Conservation (phyloP, 208 protist genomes). For the Trichomonas gallinae region DNA sequence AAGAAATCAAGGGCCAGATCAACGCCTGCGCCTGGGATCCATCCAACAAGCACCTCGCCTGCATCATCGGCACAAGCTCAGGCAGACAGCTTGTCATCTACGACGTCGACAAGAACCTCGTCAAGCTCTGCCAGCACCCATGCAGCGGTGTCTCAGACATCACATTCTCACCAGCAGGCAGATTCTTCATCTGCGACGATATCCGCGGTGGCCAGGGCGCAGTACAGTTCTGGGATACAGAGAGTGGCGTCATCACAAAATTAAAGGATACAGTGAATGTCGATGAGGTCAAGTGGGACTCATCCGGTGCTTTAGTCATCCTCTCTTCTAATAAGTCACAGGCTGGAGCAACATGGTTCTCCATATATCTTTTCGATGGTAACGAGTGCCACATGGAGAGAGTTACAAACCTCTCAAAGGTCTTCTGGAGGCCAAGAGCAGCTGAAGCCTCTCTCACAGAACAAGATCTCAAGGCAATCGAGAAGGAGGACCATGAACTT, state of each 20-base stretch:
- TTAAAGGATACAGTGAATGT: not conserved
- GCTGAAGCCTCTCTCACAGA: not conserved
- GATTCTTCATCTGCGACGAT: not conserved
- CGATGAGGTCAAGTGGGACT: not conserved
- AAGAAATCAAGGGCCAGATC: not conserved
- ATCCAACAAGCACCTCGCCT: not conserved
- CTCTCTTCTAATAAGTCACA: not conserved
- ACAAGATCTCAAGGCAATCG: not conserved
- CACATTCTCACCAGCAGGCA: not conserved
- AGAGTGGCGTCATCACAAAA: not conserved
- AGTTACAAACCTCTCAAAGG: not conserved
- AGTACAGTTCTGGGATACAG: not conserved
- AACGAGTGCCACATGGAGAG: not conserved
- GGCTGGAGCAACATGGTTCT: not conserved
- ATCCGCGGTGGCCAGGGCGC: too few relatives aligned
- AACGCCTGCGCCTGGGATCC: not conserved
- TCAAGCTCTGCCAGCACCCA: not conserved
- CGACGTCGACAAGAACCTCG: not conserved
- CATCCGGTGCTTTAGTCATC: not conserved
- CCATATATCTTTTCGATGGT: not conserved
- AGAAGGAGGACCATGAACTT: not conserved
- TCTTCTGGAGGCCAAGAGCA: not conserved
- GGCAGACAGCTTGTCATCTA: not conserved
- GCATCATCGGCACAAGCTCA: not conserved
- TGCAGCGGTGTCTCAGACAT: not conserved